These are phyloP conservation scores for Oryza rufipogon DNA, from an alignment of 176 grass and related monocot genomes.

Conservation along the genomic window DNA sequence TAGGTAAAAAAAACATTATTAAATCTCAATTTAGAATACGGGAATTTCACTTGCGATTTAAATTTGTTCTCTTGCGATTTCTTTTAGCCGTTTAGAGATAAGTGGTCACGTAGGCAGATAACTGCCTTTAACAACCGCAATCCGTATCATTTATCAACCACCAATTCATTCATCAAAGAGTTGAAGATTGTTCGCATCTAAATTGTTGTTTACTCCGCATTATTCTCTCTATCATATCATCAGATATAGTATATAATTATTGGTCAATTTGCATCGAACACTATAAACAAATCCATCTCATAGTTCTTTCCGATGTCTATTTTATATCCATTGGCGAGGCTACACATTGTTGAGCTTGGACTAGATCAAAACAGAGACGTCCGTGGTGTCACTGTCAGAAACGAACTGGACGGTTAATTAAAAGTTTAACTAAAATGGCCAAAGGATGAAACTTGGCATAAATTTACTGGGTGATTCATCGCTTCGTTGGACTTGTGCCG, in stretches of 20 bases:
- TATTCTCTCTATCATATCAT: constrained; percentile 7
- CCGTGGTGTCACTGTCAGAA: neutral
- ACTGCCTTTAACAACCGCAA: constrained; percentile 1
- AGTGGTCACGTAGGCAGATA: neutral
- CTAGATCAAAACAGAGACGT: neutral
- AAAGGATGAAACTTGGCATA: neutral
- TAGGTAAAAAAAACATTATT: neutral
- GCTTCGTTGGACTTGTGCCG: neutral
- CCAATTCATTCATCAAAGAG: constrained; percentile 2
- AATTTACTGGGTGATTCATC: neutral
- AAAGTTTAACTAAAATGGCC: neutral
- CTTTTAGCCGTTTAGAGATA: neutral
- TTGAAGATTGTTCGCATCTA: neutral
- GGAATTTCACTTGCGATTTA: neutral
- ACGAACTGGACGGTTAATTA: neutral
- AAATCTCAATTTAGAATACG: neutral
- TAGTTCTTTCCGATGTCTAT: neutral
- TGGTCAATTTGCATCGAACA: neutral
- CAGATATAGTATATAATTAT: neutral
- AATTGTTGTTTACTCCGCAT: constrained; percentile 27
- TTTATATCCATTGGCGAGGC: neutral
- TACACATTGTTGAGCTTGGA: neutral
- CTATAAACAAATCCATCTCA: neutral
- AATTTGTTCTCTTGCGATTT: neutral
- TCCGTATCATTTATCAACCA: constrained; percentile 16